Base-by-base conservation (phyloP, 1,284 basidiomycete species). In the Boletus sp. region DNA sequence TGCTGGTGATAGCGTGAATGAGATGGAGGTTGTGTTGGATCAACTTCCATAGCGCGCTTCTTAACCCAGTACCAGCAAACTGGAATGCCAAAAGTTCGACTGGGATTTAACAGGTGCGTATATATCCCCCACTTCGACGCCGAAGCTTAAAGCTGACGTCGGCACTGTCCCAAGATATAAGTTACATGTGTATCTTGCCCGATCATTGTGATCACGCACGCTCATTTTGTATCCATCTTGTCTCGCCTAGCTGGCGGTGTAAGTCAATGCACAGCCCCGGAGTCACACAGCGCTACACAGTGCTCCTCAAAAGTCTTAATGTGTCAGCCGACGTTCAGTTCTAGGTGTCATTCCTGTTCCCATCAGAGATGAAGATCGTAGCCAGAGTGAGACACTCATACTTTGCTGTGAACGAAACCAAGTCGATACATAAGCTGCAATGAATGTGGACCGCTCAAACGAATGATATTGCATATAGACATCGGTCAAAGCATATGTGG, bases 21-120 rank as follows among this genome's bases (percentile, higher is more conserved):
- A 80, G 64, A 78, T 76, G 76, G 75, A 76, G 53, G 68, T 76
- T 44, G 70, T 76, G 47, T 67, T 74, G 44, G 61, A 59, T 25
- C 57, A 63, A 29, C 50, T 64, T 40, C 12, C 44, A 30, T 65
- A 49, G 23, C 13, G 9, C 3, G 8, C 14, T 23, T 41, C 17
- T 30, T 29, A 1, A 8, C 16, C 22, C 10, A 13, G 3, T 30
- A 4, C 17, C 4, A 6, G 16, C 20, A 9, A 14, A 30, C 13
- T 30, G n/a, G 14, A 4, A n/a, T n/a, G 12, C 14, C 23, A 8
- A 35, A n/a, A n/a, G n/a, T n/a, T n/a, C n/a, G 26, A 26, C 3
- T 6, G 4, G 9, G 10, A 27, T 26, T 6, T 8, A 26, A 44
- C 10, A 17, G 14, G 55, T 60, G 27, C 14, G 58, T 44, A 8